phyloP scores from a whole-genome alignment of 208 protist species.

The Wallacemonas rigidus region DNA sequence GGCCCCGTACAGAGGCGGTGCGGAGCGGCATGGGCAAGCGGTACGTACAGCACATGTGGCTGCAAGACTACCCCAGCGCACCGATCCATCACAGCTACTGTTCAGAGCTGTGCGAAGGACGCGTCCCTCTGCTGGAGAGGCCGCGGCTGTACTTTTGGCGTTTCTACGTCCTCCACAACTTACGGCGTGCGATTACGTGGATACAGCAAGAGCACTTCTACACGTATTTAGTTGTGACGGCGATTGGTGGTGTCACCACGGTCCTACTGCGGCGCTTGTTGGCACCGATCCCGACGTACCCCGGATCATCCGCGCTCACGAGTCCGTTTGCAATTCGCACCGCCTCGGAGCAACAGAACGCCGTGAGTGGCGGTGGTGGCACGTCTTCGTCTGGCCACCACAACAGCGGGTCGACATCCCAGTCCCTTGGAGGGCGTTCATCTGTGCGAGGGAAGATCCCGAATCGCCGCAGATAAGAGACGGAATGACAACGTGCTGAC shows the following conservation, averaged over 20 bases:
- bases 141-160: neutral
- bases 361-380: neutral
- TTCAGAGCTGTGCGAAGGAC: neutral
- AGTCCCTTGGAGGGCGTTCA: neutral
- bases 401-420: neutral
- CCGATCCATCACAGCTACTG: neutral
- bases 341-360: neutral
- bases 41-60: slow-evolving; percentile 2
- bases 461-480: slow-evolving; percentile 1
- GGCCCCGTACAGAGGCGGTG: neutral
- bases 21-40: neutral
- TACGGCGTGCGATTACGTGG: neutral
- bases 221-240: neutral
- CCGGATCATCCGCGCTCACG: neutral
- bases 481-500: slow-evolving; percentile 7
- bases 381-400: neutral
- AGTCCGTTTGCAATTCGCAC: neutral
- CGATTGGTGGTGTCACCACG: neutral
- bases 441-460: neutral
- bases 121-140: neutral
- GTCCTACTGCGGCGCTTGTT: neutral
- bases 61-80: neutral
- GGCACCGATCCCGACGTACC: neutral
- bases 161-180: neutral
- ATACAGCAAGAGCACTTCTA: neutral